phyloP scores from a whole-genome alignment of 345 rosid genomes.

The Heritiera fomes region DNA sequence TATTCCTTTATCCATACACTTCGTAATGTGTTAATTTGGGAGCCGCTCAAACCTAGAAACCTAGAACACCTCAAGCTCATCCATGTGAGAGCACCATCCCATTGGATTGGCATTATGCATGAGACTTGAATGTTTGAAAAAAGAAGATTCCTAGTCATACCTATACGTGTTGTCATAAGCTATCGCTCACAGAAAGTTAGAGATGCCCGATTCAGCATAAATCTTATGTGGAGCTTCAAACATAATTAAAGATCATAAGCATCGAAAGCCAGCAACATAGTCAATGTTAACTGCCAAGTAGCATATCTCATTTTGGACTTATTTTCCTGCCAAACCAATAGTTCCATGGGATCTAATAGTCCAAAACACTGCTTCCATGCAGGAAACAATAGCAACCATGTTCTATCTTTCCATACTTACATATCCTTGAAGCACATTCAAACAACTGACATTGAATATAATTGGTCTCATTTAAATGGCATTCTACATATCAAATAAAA shows the following conservation, averaged over 20 bases:
- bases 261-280: neutral
- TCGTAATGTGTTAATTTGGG: neutral
- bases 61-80: neutral
- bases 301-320: neutral
- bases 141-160: neutral
- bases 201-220: conserved; percentile 15
- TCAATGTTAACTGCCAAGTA: neutral
- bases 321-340: neutral
- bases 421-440: conserved; percentile 14
- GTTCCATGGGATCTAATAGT: conserved; percentile 14
- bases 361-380: neutral
- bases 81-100: neutral
- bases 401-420: neutral
- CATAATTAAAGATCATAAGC: conserved; percentile 5
- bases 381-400: neutral
- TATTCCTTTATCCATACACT: neutral
- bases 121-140: conserved; percentile 10
- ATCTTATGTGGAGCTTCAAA: neutral
- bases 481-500: conserved; percentile 4
- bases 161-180: neutral
- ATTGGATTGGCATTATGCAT: conserved; percentile 1
- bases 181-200: neutral
- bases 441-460: neutral
- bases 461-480: neutral
- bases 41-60: neutral